phyloP scores from a whole-genome alignment of 2,329 filamentous ascomycete genomes.

The Penicillium capsulatum region DNA sequence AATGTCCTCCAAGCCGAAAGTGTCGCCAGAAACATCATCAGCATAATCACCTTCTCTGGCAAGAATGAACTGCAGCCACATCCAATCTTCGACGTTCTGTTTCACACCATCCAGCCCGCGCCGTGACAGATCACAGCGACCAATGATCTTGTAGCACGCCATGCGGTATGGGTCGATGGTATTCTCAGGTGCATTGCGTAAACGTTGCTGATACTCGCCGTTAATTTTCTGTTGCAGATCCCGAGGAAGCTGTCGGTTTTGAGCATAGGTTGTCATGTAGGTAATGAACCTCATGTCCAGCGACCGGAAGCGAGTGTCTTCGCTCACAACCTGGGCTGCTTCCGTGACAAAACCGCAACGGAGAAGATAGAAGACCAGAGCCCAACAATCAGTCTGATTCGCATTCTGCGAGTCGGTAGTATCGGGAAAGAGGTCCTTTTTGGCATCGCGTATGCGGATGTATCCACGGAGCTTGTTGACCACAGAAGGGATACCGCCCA shows the following conservation, averaged over 20 bases:
- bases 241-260: conserved; percentile 70
- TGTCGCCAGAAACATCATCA: conserved; percentile 59
- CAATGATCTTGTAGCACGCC: conserved; percentile 97
- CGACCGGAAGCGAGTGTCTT: conserved; percentile 76
- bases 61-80: conserved; percentile 62
- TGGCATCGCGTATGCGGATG: conserved; percentile 71
- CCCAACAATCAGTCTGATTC: conserved; percentile 84
- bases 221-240: conserved; percentile 83
- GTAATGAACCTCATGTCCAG: conserved; percentile 85
- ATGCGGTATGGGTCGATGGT: conserved; percentile 91
- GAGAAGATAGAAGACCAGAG: conserved; percentile 85
- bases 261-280: conserved; percentile 81
- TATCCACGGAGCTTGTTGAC: conserved; percentile 91
- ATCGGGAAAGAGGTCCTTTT: conserved; percentile 80
- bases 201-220: conserved; percentile 81
- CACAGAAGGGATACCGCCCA: conserved; percentile 82
- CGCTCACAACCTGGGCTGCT: conserved; percentile 79
- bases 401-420: conserved; percentile 75
- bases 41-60: conserved; percentile 59
- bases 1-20: conserved; percentile 63
- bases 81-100: conserved; percentile 62
- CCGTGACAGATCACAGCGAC: conserved; percentile 62
- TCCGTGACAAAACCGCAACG: conserved; percentile 79
- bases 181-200: conserved; percentile 77
- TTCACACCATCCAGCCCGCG: conserved; percentile 56